Base-by-base conservation (phyloP, 169 alveolate genomes). In the Cryptosporidium viatorum region DNA sequence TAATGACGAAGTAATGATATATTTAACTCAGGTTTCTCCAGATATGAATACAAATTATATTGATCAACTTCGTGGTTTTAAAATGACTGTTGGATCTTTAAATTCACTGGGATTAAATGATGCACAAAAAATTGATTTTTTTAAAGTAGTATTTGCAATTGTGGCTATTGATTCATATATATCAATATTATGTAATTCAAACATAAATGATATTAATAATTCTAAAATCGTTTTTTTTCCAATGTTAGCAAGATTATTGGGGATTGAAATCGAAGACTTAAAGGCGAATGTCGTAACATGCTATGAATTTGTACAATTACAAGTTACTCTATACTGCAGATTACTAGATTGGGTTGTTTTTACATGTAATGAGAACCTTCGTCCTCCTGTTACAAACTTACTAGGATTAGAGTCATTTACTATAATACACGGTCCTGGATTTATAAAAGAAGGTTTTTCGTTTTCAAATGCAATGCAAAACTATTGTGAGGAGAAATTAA, bases 381-480 rank as follows among this genome's bases (percentile, higher is more conserved):
- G 89, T 4, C 89, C 89, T 60, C 8, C 55, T n/a, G 35, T 21
- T 18, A 41, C 55, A 7, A 26, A 52, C 3, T 37, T 80, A 39
- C 55, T 43, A 33, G 68, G 45, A n/a, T 8, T 52, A 18, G 75
- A 80, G 41, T 18, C 80, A 60, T 23, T 60, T 26, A 43, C 48
- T 2, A 41, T 80, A n/a, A 37, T 80, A 7, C 89, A 80, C 62
- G 89, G 89, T 5, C 89, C 89, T 16, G 89, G 89, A 9, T 62
- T 80, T 45, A 8, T 31, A 60, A 52, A 41, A n/a, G 68, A 80
- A 18, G 89, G 89, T 3, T 60, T 43, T 48, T 80, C 89, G 7
- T 58, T 80, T 43, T 80, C 89, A 21, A 80, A 80, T 41, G 68
- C 74, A 21, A 41, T 80, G 55, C 89, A 80, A 80, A 80, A 80